Evolutionary conservation across 2,329 filamentous ascomycete species (phyloP).

Genomic region (Coniochaeta hoffmannii): DNA sequence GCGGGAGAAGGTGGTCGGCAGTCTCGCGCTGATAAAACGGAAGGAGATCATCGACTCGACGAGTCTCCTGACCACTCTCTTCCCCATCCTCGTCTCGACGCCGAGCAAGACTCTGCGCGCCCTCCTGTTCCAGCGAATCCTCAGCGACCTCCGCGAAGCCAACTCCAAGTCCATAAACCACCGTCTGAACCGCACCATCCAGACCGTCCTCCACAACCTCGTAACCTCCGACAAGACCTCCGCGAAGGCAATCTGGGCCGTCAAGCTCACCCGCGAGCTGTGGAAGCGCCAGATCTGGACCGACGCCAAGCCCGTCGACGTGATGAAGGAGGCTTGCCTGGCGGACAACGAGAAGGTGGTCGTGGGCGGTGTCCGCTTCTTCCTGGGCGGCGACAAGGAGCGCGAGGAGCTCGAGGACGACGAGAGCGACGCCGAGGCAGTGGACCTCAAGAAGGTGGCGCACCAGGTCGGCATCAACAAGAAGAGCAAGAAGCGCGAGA

Average conservation of each 20-base stretch:
- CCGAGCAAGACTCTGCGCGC: conserved; percentile 58
- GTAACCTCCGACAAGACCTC: conserved; percentile 80
- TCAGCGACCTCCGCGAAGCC: conserved; percentile 80
- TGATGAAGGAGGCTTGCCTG: conserved; percentile 91
- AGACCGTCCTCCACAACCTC: conserved; percentile 88
- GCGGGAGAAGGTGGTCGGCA: conserved; percentile 89
- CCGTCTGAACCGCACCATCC: conserved; percentile 84
- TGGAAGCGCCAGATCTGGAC: conserved; percentile 98
- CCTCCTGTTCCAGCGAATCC: conserved; percentile 53
- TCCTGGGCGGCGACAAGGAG: conserved; percentile 92
- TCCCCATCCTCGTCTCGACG: conserved; percentile 86
- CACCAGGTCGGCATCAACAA: conserved; percentile 92
- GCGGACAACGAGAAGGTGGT: conserved; percentile 92
- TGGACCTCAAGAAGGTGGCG: conserved; percentile 72
- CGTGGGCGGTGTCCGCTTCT: conserved; percentile 82
- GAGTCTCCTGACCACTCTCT: conserved; percentile 79
- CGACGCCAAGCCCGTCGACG: conserved; percentile 88
- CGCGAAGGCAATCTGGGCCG: conserved; percentile 86
- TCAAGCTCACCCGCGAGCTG: conserved; percentile 88
- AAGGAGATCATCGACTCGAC: conserved; percentile 89
- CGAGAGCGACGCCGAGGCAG: conserved; percentile 71
- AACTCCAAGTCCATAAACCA: conserved; percentile 89
- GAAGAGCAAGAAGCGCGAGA: conserved; percentile 83
- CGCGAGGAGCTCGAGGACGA: conserved; percentile 89
- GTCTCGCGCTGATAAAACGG: conserved; percentile 75